A percentile compares a stretch with the other conserved stretches of the same genome.
Evolutionary conservation across 768 basidiomycete species (phyloP).

Genomic region (Collybia mongolica): DNA sequence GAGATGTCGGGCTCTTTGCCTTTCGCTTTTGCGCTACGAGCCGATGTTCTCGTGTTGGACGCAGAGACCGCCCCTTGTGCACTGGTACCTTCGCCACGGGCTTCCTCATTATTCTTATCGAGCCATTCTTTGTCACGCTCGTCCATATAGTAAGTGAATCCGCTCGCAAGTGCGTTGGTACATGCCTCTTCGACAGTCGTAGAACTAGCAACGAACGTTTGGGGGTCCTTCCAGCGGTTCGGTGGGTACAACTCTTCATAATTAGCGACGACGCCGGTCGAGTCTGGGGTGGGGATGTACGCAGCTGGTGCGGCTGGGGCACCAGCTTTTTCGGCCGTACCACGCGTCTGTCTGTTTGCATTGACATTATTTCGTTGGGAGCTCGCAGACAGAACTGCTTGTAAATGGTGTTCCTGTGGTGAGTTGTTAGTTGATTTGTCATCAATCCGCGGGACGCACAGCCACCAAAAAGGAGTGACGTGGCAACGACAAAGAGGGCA

Average conservation of each 20-base stretch:
- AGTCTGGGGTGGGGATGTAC: constrained; percentile 93
- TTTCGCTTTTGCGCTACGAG: constrained; percentile 74
- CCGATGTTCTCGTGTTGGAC: constrained; percentile 53
- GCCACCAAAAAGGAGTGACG: constrained; percentile 43
- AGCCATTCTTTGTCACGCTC: constrained; percentile 96
- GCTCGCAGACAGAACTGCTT: constrained; percentile 45
- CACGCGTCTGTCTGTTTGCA: constrained; percentile 25
- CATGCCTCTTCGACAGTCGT: constrained; percentile 82
- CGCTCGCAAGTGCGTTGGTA: constrained; percentile 60
- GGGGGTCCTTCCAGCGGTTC: constrained; percentile 72
- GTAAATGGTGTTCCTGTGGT: constrained; percentile 53
- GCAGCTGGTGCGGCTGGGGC: constrained; percentile 45
- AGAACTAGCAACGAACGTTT: constrained; percentile 77
- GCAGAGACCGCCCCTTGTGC: constrained; percentile 66
- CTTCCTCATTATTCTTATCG: constrained; percentile 85
- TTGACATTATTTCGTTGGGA: constrained; percentile 32
- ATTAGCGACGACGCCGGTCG: constrained; percentile 74
- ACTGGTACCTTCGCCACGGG: constrained; percentile 82
- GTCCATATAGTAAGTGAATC: constrained; percentile 91
- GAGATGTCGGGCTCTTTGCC: constrained; percentile 78
- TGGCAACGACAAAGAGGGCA: constrained; percentile 31
- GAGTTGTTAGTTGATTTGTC: constrained; percentile 38
- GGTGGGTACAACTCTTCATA: constrained; percentile 76
- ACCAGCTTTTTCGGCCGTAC: constrained; percentile 29
- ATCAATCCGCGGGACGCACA: constrained; percentile 51